Conservation (phyloP, 1,284 basidiomycete species). For the Puccinia triticina region DNA sequence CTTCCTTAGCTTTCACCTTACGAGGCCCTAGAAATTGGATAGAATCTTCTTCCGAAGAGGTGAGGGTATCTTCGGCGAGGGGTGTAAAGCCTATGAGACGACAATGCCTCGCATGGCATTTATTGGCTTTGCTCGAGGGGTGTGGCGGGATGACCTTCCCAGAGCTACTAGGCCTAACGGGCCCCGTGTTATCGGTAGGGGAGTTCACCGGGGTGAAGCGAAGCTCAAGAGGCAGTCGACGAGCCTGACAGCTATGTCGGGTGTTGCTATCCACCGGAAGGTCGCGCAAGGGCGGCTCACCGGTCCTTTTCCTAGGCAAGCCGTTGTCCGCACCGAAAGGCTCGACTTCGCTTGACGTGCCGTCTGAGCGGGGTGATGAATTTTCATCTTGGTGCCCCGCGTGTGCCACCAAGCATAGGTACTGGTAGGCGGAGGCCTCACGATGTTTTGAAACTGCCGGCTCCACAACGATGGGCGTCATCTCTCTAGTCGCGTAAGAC, state of each 20-base stretch:
- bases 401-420: background rate
- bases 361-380: background rate
- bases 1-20: slow-evolving; percentile 32
- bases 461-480: background rate
- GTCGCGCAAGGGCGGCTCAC: background rate
- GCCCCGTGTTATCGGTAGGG: background rate
- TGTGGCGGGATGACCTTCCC: background rate
- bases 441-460: background rate
- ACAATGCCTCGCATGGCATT: slow-evolving; percentile 20
- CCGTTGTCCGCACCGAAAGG: background rate
- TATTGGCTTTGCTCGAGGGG: background rate
- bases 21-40: slow-evolving; percentile 11
- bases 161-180: background rate
- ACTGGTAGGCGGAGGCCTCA: background rate
- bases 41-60: background rate
- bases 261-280: background rate
- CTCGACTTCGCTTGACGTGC: background rate
- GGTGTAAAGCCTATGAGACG: slow-evolving; percentile 39
- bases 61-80: slow-evolving; percentile 9
- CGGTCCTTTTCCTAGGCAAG: background rate
- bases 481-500: background rate
- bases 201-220: slow-evolving; percentile 13
- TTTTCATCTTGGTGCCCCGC: background rate
- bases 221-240: slow-evolving; percentile 17
- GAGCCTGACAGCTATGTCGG: background rate